A percentile compares a stretch with the other conserved stretches of the same genome.
Evolutionary conservation across 139 green algal species (phyloP).

Genomic region (Yamagishiella unicocca): DNA sequence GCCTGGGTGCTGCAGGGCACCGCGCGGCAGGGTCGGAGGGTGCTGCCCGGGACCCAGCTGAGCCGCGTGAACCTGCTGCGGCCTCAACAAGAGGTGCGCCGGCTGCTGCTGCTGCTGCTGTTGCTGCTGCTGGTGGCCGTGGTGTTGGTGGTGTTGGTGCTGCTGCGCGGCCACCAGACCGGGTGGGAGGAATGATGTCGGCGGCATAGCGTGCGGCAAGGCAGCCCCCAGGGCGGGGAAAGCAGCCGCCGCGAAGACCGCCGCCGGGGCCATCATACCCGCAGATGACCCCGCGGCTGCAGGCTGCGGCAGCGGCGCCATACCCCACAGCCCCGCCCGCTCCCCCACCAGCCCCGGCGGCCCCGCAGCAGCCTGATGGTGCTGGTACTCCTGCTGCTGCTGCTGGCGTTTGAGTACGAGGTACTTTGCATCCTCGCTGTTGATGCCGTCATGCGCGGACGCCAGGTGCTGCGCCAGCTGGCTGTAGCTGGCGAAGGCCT

Average conservation of each 20-base stretch:
- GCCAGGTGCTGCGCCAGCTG: slow-evolving; percentile 82
- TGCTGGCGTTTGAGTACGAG: slow-evolving; percentile 31
- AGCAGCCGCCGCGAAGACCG: not conserved
- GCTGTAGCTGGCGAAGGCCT: slow-evolving; percentile 65
- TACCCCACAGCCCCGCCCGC: not conserved
- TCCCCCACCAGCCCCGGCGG: not conserved
- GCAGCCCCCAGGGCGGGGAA: not conserved
- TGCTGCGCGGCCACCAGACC: too few species aligned
- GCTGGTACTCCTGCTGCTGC: slow-evolving; percentile 5
- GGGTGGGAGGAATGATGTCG: too few species aligned
- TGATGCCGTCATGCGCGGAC: slow-evolving; percentile 77
- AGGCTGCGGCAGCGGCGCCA: not conserved
- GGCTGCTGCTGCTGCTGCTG: not conserved
- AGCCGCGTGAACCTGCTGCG: not conserved
- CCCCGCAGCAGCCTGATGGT: not conserved
- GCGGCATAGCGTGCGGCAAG: not conserved
- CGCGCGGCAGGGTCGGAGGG: too few species aligned
- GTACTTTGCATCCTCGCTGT: slow-evolving; percentile 70
- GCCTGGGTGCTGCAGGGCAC: not conserved
- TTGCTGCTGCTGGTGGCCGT: not conserved
- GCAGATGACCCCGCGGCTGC: not conserved
- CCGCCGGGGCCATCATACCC: not conserved
- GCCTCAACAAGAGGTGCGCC: not conserved
- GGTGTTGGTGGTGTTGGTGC: not conserved
- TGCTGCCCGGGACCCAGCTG: not conserved